Evolutionary conservation across 176 grass and related monocot genomes (phyloP), one percentile per base, ranked within the genome.

Genomic region (Alloteropsis semialata): DNA sequence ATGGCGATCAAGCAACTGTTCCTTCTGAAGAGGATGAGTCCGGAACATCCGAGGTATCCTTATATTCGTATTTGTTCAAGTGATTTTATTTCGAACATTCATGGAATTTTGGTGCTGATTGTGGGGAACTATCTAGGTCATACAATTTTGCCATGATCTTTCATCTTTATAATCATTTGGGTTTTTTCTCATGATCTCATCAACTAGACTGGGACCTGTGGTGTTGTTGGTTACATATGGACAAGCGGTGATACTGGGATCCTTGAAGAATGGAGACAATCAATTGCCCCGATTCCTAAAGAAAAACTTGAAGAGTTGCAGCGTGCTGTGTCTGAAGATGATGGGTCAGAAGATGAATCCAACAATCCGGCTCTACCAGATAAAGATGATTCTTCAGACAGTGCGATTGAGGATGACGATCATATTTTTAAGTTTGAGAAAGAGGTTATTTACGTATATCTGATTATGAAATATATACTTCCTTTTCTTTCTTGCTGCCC

Each of bases 201-300:
- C 69, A 18, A 74, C 41, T 84, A 99, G 96, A 82, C 43, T 87
- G 89, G 73, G 41, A 72, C 92, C 46, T 83, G 79, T 58, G 89
- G 96, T 33, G 91, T 96, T 61, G 38, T 72, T 65, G 93, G 96
- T 87, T 94, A 90, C 66, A 89, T 96, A 82, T 99, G 96, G 96
- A 85, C 87, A 65, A 91, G 77, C 14, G 55, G 58, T 80, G 92
- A 98, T 82, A 45, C 73, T 77, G 96, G 84, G 42, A 63, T 82
- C 65, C 87, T 89, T 73, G 96, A 98, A 39, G 93, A 96, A 46
- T 96, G 96, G 93, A 95, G 82, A 61, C 89, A 96, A 71, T 96
- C 96, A 39, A 90, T 99, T 65, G 92, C 89, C 62, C 92, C 93
- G 28, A 92, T 99, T 88, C 85, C 96, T 77, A 86, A 59, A 76